Conservation (phyloP, 2,329 filamentous ascomycete species). For the Colletotrichum godetiae region DNA sequence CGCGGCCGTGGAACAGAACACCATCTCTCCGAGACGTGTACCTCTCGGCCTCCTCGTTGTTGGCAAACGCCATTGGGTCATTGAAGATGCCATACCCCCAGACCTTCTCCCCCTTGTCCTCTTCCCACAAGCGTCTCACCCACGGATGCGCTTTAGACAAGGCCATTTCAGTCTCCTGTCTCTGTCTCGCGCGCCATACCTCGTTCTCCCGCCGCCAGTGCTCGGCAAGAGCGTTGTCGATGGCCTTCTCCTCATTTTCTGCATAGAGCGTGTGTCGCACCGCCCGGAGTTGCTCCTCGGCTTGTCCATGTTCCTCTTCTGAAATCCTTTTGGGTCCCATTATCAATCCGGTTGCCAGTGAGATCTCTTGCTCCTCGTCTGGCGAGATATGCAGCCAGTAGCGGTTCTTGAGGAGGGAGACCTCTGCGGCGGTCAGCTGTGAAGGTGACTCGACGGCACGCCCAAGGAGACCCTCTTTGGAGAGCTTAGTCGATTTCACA, state of each 20-base stretch:
- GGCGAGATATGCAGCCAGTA: conserved; percentile 2
- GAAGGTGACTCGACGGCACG: background rate
- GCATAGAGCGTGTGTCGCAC: background rate
- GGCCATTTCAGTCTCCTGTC: background rate
- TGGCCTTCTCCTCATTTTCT: conserved; percentile 6
- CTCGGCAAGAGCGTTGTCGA: background rate
- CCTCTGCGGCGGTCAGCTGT: background rate
- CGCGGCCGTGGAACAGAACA: background rate
- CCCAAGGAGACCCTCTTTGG: background rate
- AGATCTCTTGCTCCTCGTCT: background rate
- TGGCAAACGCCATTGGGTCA: background rate
- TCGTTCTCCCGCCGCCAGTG: background rate
- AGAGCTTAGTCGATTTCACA: background rate
- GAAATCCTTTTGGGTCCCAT: background rate
- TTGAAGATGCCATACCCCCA: conserved; percentile 7
- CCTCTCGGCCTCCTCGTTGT: background rate
- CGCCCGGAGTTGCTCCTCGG: background rate
- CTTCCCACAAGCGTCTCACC: conserved; percentile 5
- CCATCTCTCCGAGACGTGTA: background rate
- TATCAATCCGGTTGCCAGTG: background rate
- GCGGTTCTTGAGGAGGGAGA: background rate
- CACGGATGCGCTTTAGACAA: background rate
- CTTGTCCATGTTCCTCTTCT: background rate
- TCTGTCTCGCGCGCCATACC: background rate
- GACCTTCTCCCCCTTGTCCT: background rate